Conservation (phyloP, 345 rosid species). For the Corchorus olitorius region DNA sequence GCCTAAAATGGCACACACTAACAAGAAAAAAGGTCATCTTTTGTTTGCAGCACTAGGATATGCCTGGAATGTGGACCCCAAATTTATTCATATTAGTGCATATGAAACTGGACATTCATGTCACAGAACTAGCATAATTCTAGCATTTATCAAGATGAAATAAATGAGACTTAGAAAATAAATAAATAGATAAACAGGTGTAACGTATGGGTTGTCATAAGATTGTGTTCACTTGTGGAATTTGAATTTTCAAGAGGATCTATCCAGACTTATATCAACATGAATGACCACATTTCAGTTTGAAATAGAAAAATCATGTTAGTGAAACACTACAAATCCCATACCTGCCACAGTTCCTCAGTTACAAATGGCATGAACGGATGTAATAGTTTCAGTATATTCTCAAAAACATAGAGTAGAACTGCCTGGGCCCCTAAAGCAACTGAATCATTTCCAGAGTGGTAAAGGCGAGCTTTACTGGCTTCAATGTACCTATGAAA, state of each 20-base stretch:
- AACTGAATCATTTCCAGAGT: constrained; percentile 48
- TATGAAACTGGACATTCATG: not conserved
- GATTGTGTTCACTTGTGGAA: not conserved
- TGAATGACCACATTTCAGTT: not conserved
- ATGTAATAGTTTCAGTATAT: constrained; percentile 81
- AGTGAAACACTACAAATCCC: not conserved
- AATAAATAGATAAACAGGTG: no score
- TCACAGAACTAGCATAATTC: not conserved
- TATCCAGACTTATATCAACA: not conserved
- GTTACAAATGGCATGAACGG: constrained; percentile 99
- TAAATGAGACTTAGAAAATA: not conserved
- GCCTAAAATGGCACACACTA: constrained; percentile 9
- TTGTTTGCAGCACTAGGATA: not conserved
- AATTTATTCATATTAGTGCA: not conserved
- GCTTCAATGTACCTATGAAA: constrained; percentile 88
- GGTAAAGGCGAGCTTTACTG: constrained; percentile 85
- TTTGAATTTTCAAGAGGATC: not conserved
- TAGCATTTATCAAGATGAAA: not conserved
- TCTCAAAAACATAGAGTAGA: constrained; percentile 81
- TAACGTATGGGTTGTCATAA: not conserved
- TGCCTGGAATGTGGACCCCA: not conserved
- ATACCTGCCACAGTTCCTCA: constrained; percentile 97
- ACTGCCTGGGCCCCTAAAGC: constrained; percentile 78
- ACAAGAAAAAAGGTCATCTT: not conserved
- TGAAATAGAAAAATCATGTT: not conserved